phyloP scores from a whole-genome alignment of 345 rosid species.

The Eucalyptus dawsonii region DNA sequence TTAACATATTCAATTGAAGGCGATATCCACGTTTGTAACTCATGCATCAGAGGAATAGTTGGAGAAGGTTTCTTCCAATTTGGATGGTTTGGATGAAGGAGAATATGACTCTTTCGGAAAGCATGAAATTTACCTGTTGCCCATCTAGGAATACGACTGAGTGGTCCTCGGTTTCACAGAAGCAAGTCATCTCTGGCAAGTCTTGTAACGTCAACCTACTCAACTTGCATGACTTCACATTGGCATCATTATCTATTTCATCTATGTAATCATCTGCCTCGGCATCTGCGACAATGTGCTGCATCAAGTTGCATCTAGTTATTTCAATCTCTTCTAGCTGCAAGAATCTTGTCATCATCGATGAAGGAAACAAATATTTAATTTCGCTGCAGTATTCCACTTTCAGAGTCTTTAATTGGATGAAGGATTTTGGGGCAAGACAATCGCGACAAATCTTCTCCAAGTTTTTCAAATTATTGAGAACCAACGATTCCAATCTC shows the following conservation, averaged over 20 bases:
- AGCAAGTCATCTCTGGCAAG: fast-evolving
- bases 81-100: not conserved
- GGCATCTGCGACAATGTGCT: fast-evolving
- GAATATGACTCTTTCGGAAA: no score
- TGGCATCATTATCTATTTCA: fast-evolving
- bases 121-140: not conserved
- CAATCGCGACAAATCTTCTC: fast-evolving
- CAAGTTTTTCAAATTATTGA: fast-evolving
- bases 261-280: fast-evolving
- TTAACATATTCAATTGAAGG: not conserved
- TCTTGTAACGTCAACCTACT: no score
- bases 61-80: not conserved
- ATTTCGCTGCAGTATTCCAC: fast-evolving
- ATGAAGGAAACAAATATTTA: no score
- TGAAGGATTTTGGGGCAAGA: not conserved
- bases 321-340: no score
- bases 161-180: fast-evolving
- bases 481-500: fast-evolving
- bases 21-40: no score
- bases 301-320: fast-evolving
- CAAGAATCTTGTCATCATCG: fast-evolving
- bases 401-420: no score
- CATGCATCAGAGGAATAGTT: no score
- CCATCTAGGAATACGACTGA: fast-evolving
- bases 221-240: no score